Conservation (phyloP, 768 basidiomycete genomes). For the Phlebiopsis flavidoalba region DNA sequence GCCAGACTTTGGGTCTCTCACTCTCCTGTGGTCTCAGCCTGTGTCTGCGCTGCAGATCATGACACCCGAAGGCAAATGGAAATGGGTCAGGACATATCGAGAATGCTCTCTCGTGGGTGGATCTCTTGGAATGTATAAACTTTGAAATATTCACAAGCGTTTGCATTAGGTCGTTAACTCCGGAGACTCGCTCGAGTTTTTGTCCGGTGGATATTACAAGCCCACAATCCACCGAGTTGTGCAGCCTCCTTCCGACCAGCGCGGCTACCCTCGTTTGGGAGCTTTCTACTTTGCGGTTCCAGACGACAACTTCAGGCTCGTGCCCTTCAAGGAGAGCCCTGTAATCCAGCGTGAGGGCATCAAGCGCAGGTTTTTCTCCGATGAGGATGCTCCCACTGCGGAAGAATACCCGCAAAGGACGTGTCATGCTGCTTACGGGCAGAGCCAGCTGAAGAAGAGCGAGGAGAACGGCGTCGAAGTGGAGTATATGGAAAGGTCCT, state of each 20-base stretch:
- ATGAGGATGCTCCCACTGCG: slow-evolving; percentile 25
- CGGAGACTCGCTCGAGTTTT: slow-evolving; percentile 31
- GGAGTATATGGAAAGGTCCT: slow-evolving; percentile 27
- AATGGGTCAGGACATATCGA: slow-evolving; percentile 31
- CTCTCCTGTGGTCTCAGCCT: slow-evolving; percentile 34
- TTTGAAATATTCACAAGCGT: neutral
- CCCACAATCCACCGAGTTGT: slow-evolving; percentile 34
- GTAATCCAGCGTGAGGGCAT: slow-evolving; percentile 29
- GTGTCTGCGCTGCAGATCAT: slow-evolving; percentile 32
- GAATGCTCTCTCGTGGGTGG: slow-evolving; percentile 25
- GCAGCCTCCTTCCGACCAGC: slow-evolving; percentile 32
- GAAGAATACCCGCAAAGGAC: slow-evolving; percentile 27
- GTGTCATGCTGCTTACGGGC: slow-evolving; percentile 24
- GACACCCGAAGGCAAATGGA: slow-evolving; percentile 31
- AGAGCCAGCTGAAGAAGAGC: slow-evolving; percentile 22
- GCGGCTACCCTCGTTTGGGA: slow-evolving; percentile 30
- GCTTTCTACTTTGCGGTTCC: slow-evolving; percentile 31
- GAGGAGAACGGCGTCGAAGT: slow-evolving; percentile 27
- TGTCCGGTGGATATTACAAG: slow-evolving; percentile 33
- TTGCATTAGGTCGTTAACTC: slow-evolving; percentile 33
- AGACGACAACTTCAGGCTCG: slow-evolving; percentile 25
- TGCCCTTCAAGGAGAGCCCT: slow-evolving; percentile 26
- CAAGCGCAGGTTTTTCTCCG: slow-evolving; percentile 21
- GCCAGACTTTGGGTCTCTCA: slow-evolving; percentile 30
- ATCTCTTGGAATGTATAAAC: slow-evolving; percentile 3